Percentiles rank a stretch among this genome's conserved stretches.
These are phyloP conservation scores for Colletotrichum limetticola DNA, from an alignment of 2,329 filamentous ascomycete species.

Conservation along the genomic window DNA sequence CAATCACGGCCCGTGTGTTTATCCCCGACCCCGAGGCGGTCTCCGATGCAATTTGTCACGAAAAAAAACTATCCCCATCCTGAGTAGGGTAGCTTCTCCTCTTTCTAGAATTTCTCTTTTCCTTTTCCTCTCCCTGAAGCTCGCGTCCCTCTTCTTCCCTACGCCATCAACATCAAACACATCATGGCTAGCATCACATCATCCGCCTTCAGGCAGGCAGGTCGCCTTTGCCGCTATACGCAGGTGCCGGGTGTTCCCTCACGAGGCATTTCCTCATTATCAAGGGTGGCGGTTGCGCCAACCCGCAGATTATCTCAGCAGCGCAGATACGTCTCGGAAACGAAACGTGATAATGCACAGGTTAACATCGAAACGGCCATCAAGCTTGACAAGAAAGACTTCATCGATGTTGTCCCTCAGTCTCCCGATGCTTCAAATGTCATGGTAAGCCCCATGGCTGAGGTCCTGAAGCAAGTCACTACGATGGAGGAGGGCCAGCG, in stretches of 20 bases:
- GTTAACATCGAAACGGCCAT: slow-evolving; percentile 86
- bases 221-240: slow-evolving; percentile 63
- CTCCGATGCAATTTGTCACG: slow-evolving; percentile 16
- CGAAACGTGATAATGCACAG: slow-evolving; percentile 81
- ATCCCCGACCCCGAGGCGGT: slow-evolving; percentile 30
- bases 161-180: slow-evolving; percentile 35
- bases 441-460: slow-evolving; percentile 85
- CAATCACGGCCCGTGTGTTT: slow-evolving; percentile 22
- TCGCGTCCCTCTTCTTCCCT: slow-evolving; percentile 33
- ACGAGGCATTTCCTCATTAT: slow-evolving; percentile 45
- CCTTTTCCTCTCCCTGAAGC: slow-evolving; percentile 30
- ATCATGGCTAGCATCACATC: slow-evolving; percentile 75
- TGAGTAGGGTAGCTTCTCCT: background rate
- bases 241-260: slow-evolving; percentile 47
- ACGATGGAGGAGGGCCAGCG: slow-evolving; percentile 92
- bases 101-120: slow-evolving; percentile 14
- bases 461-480: slow-evolving; percentile 90
- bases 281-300: slow-evolving; percentile 45
- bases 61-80: slow-evolving; percentile 18
- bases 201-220: slow-evolving; percentile 79
- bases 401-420: slow-evolving; percentile 67
- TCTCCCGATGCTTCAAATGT: slow-evolving; percentile 65
- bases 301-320: slow-evolving; percentile 44
- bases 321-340: slow-evolving; percentile 85
- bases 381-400: slow-evolving; percentile 86